Conservation (phyloP, 306 rosid species). For the Fragaria nilgerrensis region DNA sequence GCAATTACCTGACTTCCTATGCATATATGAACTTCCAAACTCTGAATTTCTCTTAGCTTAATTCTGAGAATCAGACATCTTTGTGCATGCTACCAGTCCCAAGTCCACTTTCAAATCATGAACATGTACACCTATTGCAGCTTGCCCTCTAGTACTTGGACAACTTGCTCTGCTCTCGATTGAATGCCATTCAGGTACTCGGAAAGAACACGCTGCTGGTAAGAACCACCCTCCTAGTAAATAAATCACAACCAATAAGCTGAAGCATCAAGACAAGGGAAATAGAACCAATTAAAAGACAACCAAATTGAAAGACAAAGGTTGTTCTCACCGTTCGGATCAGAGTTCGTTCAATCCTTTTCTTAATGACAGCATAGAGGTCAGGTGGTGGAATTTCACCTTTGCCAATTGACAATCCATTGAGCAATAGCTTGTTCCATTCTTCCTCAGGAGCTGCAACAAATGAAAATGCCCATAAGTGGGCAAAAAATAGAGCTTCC, state of each 20-base stretch:
- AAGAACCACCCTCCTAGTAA: constrained; percentile 85
- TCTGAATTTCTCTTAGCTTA: not conserved
- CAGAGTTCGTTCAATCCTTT: constrained; percentile 81
- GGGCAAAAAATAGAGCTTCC: not conserved
- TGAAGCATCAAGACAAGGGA: constrained; percentile 15
- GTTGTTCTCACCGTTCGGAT: constrained; percentile 75
- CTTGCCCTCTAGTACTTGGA: constrained; percentile 59
- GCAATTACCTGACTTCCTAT: constrained; percentile 5
- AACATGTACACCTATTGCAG: constrained; percentile 26
- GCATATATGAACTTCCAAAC: constrained; percentile 5
- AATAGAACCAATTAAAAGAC: constrained; percentile 10
- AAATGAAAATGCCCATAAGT: not conserved
- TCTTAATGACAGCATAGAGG: constrained; percentile 61
- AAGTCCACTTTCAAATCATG: constrained; percentile 14
- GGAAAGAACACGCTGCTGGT: constrained; percentile 73
- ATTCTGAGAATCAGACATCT: constrained; percentile 6
- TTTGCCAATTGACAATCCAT: constrained; percentile 70
- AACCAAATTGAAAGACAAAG: constrained; percentile 3
- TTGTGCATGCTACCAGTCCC: constrained; percentile 21
- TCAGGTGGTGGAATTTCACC: constrained; percentile 72
- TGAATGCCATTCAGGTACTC: constrained; percentile 87
- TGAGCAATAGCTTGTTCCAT: constrained; percentile 72
- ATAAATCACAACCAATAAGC: constrained; percentile 23
- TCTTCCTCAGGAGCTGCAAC: constrained; percentile 81
- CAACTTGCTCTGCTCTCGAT: constrained; percentile 67